Base-by-base conservation (phyloP, 177 flowering plant species). In the Vitis hybrid region DNA sequence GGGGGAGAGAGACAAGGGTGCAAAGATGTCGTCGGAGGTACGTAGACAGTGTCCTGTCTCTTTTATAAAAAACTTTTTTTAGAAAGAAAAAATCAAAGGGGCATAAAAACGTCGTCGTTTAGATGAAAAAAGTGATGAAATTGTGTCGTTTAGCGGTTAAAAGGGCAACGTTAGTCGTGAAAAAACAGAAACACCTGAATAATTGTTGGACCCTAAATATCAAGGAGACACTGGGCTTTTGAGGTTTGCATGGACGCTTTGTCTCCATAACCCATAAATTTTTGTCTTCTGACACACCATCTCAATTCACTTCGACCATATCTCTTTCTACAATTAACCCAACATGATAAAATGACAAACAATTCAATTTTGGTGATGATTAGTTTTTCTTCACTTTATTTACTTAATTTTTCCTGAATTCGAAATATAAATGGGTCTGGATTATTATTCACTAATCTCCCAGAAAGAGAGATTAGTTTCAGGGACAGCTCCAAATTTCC, bases 391-490 rank as follows among this genome's bases (percentile, higher is more conserved):
- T 35, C 46, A 35, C 46, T 35, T 35, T 35, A 35, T 35, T 4
- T 35, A 0, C 46, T 35, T 35, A 35, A 35, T 35, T 35, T 27
- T 35, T 35, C 46, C 46, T 35, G 46, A 35, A 6, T 35, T 0
- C 6, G 46, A 35, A 35, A 35, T 6, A 35, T 35, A 35, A 35
- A 35, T 35, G 46, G 46, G 46, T 35, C 46, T 35, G 46, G 46
- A 35, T 35, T 35, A 35, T 35, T 35, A 35, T 6, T 35, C 46
- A 14, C 17, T 35, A 35, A 35, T 35, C 58, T 32, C 12, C 10
- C 79, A 82, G 88, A 78, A 32, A 87, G 79, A 57, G 91, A 87
- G 56, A 79, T 82, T 6, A 85, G 91, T 74, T 87, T 87, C 72
- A 79, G 91, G 67, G 81, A 79, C 67, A 67, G 60, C 65, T 7